These are phyloP conservation scores for Taiozyma onychis DNA, from an alignment of 1,139 yeast genomes.

Conservation along the genomic window DNA sequence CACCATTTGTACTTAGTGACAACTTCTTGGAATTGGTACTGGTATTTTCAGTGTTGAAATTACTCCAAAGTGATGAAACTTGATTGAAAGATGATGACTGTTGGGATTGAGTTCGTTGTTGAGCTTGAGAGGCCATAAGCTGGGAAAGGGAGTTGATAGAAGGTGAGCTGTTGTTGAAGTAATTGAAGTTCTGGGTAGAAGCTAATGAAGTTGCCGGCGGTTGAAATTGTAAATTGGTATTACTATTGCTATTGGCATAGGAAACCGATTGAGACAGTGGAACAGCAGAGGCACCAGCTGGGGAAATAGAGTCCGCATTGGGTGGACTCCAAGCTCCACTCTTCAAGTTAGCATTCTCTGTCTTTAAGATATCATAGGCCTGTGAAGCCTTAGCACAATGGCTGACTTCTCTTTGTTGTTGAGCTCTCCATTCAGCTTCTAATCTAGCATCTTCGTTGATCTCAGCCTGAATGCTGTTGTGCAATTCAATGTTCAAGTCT, in stretches of 20 bases:
- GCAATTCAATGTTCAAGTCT: constrained; percentile 25
- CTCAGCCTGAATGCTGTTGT: constrained; percentile 25
- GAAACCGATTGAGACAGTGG: not conserved
- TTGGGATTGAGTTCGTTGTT: not conserved
- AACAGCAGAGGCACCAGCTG: not conserved
- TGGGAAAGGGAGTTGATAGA: constrained; percentile 2
- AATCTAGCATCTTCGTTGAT: constrained; percentile 26
- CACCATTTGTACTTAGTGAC: constrained; percentile 7
- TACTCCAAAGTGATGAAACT: constrained; percentile 13
- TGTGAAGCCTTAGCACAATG: constrained; percentile 18
- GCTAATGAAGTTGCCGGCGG: not conserved
- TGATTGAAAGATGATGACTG: not conserved
- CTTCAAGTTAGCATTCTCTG: constrained; percentile 13
- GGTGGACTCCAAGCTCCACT: constrained; percentile 2
- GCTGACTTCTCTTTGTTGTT: constrained; percentile 23
- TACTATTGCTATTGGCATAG: not conserved
- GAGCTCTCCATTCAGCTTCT: constrained; percentile 32
- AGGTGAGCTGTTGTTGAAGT: constrained; percentile 4
- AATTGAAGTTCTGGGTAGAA: constrained; percentile 1
- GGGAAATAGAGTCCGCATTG: not conserved
- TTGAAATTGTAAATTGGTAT: not conserved
- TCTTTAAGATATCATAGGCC: constrained; percentile 6
- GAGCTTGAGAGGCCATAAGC: constrained; percentile 1
- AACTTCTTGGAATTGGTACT: constrained; percentile 4
- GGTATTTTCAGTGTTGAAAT: constrained; percentile 4